Conservation (phyloP, 371 early-diverging fungal genomes). For the Actinomortierella ambigua region DNA sequence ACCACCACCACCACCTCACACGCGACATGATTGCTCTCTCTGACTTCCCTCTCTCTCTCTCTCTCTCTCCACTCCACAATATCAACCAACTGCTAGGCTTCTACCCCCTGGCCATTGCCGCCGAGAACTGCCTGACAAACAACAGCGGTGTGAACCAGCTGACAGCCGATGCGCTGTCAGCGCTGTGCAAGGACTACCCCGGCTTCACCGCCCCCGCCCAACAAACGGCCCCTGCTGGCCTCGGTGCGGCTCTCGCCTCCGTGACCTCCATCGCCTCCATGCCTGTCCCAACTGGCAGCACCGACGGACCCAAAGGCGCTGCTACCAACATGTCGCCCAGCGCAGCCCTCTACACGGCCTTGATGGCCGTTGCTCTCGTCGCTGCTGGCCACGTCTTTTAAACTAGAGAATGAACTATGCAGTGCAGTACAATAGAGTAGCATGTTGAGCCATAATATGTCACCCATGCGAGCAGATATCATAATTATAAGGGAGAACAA, state of each 20-base stretch:
- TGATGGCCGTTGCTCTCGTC: background rate
- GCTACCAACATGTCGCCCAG: too few relatives aligned
- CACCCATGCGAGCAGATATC: too few relatives aligned
- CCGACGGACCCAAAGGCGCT: too few relatives aligned
- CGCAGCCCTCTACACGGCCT: background rate
- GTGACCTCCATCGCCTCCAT: constrained; percentile 7
- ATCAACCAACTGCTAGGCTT: constrained; percentile 15
- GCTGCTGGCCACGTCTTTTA: background rate
- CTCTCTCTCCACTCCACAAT: background rate
- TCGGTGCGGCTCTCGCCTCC: constrained; percentile 16
- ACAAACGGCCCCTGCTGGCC: background rate
- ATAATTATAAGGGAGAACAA: too few relatives aligned
- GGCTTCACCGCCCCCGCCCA: constrained; percentile 8
- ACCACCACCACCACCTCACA: too few relatives aligned
- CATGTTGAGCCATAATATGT: too few relatives aligned
- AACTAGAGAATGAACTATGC: too few relatives aligned
- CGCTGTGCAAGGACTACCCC: constrained; percentile 3
- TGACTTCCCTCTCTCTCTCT: background rate
- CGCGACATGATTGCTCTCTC: too few relatives aligned
- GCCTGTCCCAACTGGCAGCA: background rate
- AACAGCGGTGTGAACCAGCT: constrained; percentile 3
- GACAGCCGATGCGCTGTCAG: constrained; percentile 9
- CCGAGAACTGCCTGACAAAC: constrained; percentile 19
- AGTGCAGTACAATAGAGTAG: too few relatives aligned
- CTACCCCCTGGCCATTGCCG: constrained; percentile 24